Percentiles rank a stretch among this genome's conserved stretches.
Conservation (phyloP, 495 filamentous ascomycete species). For the Penicillium goetzii region DNA sequence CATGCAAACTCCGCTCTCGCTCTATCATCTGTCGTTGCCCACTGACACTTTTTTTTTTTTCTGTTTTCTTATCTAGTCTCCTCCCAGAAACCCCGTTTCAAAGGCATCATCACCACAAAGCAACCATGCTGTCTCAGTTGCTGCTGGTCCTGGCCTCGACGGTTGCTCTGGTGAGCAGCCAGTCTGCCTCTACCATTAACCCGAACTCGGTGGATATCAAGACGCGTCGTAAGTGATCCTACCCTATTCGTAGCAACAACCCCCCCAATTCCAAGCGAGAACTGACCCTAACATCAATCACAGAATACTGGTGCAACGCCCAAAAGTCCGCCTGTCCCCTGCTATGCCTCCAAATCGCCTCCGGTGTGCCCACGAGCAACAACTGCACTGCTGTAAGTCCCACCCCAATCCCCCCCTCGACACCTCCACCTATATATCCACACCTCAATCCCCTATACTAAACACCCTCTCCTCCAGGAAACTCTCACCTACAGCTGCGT, state of each 20-base stretch:
- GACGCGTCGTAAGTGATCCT: conserved; percentile 44
- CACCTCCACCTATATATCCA: not conserved
- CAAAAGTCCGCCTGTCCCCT: conserved; percentile 72
- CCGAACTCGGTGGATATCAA: conserved; percentile 57
- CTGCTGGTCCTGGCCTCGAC: conserved; percentile 38
- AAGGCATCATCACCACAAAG: not conserved
- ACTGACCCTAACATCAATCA: not conserved
- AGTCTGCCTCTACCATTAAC: conserved; percentile 55
- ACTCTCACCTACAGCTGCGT: conserved; percentile 72
- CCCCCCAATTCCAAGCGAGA: conserved; percentile 9
- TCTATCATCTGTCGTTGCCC: not conserved
- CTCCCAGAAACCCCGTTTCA: not conserved
- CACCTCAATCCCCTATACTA: not conserved
- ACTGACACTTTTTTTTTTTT: not conserved
- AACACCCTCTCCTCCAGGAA: conserved; percentile 46
- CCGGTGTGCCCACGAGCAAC: conserved; percentile 59
- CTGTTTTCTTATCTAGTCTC: not conserved
- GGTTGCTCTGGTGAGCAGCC: conserved; percentile 42
- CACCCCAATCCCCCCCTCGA: not conserved
- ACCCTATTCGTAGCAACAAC: not conserved
- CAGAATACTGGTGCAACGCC: conserved; percentile 70
- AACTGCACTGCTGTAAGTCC: conserved; percentile 70
- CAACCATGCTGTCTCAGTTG: conserved; percentile 34
- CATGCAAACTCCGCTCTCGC: conserved; percentile 1
- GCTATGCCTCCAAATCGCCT: conserved; percentile 72